A percentile compares a stretch with the other conserved stretches of the same genome.
These are phyloP conservation scores for Kodamaea kakaduensis DNA, from an alignment of 805 yeast genomes.

Conservation along the genomic window DNA sequence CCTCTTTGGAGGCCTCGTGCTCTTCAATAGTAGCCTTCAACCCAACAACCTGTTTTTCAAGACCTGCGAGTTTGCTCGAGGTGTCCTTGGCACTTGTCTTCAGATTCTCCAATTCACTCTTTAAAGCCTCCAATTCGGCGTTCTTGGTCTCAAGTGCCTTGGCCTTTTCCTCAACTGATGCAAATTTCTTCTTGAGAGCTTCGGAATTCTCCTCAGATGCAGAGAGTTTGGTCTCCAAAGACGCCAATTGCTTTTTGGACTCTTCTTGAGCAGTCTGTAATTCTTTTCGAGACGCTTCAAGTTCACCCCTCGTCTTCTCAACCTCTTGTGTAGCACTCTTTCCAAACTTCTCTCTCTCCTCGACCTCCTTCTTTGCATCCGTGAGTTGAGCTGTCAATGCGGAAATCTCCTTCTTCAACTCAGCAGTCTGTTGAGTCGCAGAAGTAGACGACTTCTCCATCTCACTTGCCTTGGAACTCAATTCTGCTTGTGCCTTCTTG, in stretches of 20 bases:
- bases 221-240: conserved; percentile 5
- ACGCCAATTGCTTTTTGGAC: conserved; percentile 6
- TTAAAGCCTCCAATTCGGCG: not conserved
- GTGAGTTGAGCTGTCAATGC: not conserved
- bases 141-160: not conserved
- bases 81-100: not conserved
- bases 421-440: not conserved
- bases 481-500: conserved; percentile 1
- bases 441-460: not conserved
- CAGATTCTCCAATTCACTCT: not conserved
- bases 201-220: conserved; percentile 1
- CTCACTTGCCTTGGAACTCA: not conserved
- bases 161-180: not conserved
- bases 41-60: conserved; percentile 9
- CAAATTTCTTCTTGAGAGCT: not conserved
- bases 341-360: conserved; percentile 6
- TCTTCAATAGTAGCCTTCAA: conserved; percentile 3
- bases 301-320: conserved; percentile 3
- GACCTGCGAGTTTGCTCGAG: conserved; percentile 3
- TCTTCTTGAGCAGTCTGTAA: conserved; percentile 5
- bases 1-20: conserved; percentile 3
- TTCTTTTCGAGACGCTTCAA: conserved; percentile 9
- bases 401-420: conserved; percentile 1
- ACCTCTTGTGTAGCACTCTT: conserved; percentile 3
- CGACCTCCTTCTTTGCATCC: conserved; percentile 1